A percentile compares a stretch with the other conserved stretches of the same genome.
phyloP scores from a whole-genome alignment of 192 early-diverging fungal species.

The Coemansia sp. region DNA sequence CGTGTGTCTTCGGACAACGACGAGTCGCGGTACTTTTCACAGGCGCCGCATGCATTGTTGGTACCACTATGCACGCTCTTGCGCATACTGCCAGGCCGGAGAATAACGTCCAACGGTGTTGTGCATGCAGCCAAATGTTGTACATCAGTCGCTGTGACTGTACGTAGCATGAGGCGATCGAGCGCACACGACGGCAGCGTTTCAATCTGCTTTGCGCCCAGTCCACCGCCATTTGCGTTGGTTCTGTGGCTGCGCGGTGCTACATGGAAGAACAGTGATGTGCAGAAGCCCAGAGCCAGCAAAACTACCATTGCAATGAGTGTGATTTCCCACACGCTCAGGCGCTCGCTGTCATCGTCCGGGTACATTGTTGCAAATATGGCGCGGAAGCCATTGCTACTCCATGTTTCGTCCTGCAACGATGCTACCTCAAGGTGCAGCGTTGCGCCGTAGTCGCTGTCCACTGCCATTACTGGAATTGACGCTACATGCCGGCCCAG shows the following conservation, averaged over 20 bases:
- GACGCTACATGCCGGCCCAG: constrained; percentile 17
- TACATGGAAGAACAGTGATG: constrained; percentile 43
- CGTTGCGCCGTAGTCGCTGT: constrained; percentile 43
- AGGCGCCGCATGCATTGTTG: neutral
- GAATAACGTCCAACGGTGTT: constrained; percentile 41
- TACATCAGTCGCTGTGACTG: constrained; percentile 35
- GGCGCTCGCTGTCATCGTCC: constrained; percentile 27
- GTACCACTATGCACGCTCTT: constrained; percentile 7
- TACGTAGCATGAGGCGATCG: constrained; percentile 43
- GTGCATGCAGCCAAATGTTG: constrained; percentile 36
- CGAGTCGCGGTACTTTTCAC: neutral
- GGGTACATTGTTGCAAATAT: constrained; percentile 51
- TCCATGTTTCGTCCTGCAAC: constrained; percentile 27
- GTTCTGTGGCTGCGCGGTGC: constrained; percentile 20
- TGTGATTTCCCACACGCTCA: constrained; percentile 51
- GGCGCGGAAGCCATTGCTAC: constrained; percentile 23
- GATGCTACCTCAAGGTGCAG: constrained; percentile 32
- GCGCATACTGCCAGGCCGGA: constrained; percentile 20
- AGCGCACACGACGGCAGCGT: constrained; percentile 48
- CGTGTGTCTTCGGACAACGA: neutral
- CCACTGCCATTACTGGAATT: constrained; percentile 39
- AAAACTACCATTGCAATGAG: constrained; percentile 46
- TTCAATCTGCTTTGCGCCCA: constrained; percentile 27
- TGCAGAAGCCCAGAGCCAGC: constrained; percentile 46
- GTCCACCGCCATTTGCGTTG: neutral